Percentiles rank a stretch among this genome's conserved stretches.
phyloP scores from a whole-genome alignment of 2,329 filamentous ascomycete species.

The Fusarium sp. region DNA sequence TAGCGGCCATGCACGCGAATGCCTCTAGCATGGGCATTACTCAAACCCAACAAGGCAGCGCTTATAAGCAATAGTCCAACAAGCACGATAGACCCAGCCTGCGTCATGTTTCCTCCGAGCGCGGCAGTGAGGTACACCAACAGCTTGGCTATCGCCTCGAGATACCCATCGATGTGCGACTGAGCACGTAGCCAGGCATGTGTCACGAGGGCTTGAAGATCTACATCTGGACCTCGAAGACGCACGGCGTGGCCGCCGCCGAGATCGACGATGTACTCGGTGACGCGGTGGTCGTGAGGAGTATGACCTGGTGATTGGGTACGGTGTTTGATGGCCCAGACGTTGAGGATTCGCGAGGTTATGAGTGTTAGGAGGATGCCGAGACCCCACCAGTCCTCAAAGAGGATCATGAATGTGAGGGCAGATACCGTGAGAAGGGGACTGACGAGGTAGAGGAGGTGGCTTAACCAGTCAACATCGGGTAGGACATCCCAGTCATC shows the following conservation, averaged over 20 bases:
- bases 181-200: slow-evolving; percentile 67
- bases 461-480: slow-evolving; percentile 60
- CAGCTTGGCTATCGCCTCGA: slow-evolving; percentile 66
- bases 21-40: slow-evolving; percentile 61
- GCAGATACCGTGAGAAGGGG: slow-evolving; percentile 60
- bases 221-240: slow-evolving; percentile 65
- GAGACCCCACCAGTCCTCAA: slow-evolving; percentile 66
- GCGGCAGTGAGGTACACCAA: slow-evolving; percentile 69
- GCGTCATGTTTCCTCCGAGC: slow-evolving; percentile 66
- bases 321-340: slow-evolving; percentile 67
- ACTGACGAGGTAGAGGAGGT: slow-evolving; percentile 60
- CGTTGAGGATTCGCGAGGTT: slow-evolving; percentile 66
- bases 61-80: slow-evolving; percentile 64
- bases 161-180: slow-evolving; percentile 62
- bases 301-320: slow-evolving; percentile 32
- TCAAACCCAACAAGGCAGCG: slow-evolving; percentile 64
- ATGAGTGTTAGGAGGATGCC: slow-evolving; percentile 62
- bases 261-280: slow-evolving; percentile 65
- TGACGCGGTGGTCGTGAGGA: slow-evolving; percentile 28
- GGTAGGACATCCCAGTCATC: slow-evolving; percentile 35
- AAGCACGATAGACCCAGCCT: slow-evolving; percentile 64
- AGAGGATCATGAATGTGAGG: slow-evolving; percentile 58
- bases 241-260: slow-evolving; percentile 63
- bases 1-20: slow-evolving; percentile 65
- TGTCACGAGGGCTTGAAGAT: slow-evolving; percentile 70